Conservation (phyloP, 345 rosid species). For the Turnera subulata region DNA sequence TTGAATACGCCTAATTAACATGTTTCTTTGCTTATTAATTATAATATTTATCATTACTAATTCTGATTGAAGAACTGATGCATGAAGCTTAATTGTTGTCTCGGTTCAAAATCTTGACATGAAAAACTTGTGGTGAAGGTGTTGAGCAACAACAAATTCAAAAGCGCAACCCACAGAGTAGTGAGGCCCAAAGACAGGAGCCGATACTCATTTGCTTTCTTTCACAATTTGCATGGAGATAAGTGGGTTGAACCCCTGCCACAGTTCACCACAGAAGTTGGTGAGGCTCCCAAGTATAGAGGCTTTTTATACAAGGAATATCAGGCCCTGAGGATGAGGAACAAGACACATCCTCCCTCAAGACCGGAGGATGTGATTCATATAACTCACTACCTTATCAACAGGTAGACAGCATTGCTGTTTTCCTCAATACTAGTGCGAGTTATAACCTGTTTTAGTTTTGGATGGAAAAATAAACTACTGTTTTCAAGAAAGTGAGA, state of each 20-base stretch:
- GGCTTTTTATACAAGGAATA: constrained; percentile 39
- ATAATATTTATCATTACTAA: too few species aligned
- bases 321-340: constrained; percentile 37
- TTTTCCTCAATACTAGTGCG: background rate
- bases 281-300: constrained; percentile 38
- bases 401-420: background rate
- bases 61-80: background rate
- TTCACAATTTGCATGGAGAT: constrained; percentile 43
- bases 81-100: too few species aligned
- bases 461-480: too few species aligned
- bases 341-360: constrained; percentile 47
- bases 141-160: constrained; percentile 52
- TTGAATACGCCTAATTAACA: too few species aligned
- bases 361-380: constrained; percentile 43
- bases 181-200: constrained; percentile 35
- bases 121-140: constrained; percentile 26
- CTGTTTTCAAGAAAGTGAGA: too few species aligned
- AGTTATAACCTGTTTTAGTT: background rate
- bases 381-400: constrained; percentile 40
- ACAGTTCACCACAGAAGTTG: constrained; percentile 39
- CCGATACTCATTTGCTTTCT: constrained; percentile 47
- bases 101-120: background rate
- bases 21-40: background rate
- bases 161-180: constrained; percentile 52
- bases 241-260: constrained; percentile 56